A percentile compares a stretch with the other conserved stretches of the same genome.
Conservation (phyloP, 371 early-diverging fungal species). For the Rhizopus stolonifer region DNA sequence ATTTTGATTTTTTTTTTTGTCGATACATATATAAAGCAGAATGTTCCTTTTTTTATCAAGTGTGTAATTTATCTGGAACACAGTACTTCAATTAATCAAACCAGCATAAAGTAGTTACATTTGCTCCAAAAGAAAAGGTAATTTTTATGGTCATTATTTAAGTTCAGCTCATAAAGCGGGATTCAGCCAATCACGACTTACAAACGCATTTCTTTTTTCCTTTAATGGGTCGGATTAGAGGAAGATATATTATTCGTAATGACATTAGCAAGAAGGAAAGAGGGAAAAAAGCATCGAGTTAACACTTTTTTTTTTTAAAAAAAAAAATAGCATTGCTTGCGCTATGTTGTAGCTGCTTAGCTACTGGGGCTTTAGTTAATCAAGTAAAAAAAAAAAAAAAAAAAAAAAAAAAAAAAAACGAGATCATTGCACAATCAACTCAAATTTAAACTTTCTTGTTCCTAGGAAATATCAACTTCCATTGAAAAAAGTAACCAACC, state of each 20-base stretch:
- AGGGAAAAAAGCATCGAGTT: neutral
- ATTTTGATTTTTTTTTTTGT: too few relatives aligned
- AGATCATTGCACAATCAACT: too few relatives aligned
- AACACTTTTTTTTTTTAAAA: too few relatives aligned
- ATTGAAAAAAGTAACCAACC: conserved; percentile 9
- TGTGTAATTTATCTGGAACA: too few relatives aligned
- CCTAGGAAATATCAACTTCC: conserved; percentile 7
- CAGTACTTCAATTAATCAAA: too few relatives aligned
- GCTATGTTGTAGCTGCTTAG: conserved; percentile 13
- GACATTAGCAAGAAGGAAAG: neutral
- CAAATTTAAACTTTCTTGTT: neutral
- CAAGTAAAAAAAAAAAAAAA: conserved; percentile 3
- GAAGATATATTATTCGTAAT: neutral
- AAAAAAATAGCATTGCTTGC: conserved; percentile 5
- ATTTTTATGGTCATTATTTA: too few relatives aligned
- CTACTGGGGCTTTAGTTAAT: conserved; percentile 4
- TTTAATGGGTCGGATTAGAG: conserved; percentile 4
- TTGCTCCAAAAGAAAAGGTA: too few relatives aligned
- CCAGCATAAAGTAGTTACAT: too few relatives aligned
- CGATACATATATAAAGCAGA: too few relatives aligned
- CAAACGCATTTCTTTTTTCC: neutral
- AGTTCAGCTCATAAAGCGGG: neutral
- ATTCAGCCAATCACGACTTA: neutral
- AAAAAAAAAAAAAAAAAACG: neutral
- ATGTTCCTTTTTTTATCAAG: too few relatives aligned